Base-by-base conservation (phyloP, 2,329 filamentous ascomycete genomes). In the Diplodia mutila region DNA sequence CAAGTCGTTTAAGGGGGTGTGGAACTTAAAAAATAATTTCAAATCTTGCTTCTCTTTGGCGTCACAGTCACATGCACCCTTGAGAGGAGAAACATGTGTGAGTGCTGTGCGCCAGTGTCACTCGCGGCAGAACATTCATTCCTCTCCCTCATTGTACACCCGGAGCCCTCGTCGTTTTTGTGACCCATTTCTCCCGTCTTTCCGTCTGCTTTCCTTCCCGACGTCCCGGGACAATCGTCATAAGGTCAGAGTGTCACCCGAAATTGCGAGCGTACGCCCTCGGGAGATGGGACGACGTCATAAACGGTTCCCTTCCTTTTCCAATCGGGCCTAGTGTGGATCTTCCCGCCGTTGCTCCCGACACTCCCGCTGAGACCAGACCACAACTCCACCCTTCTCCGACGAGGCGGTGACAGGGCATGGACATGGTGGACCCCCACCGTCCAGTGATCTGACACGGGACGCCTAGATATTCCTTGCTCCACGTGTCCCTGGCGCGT, bases 91-190 rank as follows among this genome's bases (percentile, higher is more conserved):
- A 25, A 14, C 25, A 16, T 52, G 49, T 27, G 49, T n/a, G n/a
- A n/a, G n/a, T n/a, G n/a, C n/a, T n/a, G n/a, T 23, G 14, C 14
- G 51, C 27, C 27, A 9, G 49, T 25, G n/a, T 55, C 18, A 61
- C 39, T 29, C 11, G 32, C 57, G 57, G 57, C n/a, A 48, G 57
- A 61, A 61, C 27, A 5, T 61, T 61, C 42, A 61, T 61, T 42
- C 57, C 29, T 9, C 27, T 11, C 25, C 14, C n/a, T 12, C 18
- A 23, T 39, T 23, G 29, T 12, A 37, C 27, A 11, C 27, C 18
- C 42, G 16, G n/a, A 11, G 18, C 14, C 55, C 16, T 46, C 11
- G 14, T 21, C 27, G 23, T 21, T 27, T 25, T 29, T n/a, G 18
- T 46, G 9, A 46, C 23, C 18, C 12, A 27, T 21, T 9, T 49